Base-by-base conservation (phyloP, 2,329 filamentous ascomycete species). In the Cercospora brassicicola region DNA sequence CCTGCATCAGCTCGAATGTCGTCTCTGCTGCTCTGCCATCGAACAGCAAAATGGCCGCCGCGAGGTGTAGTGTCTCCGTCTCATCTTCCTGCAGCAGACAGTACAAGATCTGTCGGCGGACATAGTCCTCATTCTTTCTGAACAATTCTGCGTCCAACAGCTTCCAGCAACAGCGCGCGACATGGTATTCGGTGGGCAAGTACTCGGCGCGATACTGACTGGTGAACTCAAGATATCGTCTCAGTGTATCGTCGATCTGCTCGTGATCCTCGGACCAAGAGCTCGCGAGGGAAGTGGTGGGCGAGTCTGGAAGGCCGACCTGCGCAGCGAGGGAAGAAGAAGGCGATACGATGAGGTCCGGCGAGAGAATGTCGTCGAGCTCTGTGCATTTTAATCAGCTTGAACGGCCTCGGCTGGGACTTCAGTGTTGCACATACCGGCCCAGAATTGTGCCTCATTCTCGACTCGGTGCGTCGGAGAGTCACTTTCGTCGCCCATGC, bases 81-180 rank as follows among this genome's bases (percentile, higher is more conserved):
- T 96, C 92, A 76, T 97, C 94, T 81, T 98, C 95, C 82, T 89
- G 87, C 63, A 97, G 82, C 62, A 99, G 84, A 78, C 93, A 94
- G 80, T 96, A 93, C 72, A 98, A 89, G 76, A 99, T 93, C 82
- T 98, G 95, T 55, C 88, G 91, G 71, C 94, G 91, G 70, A 98
- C 91, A 81, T 99, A 98, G 66, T 93, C 90, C 73, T 88, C 87
- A 79, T 97, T 90, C 13, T 85, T 81, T 28, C 82, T 81, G 79
- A 96, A 99, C 55, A 98, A 83, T 18, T 83, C 82, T 78, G 93
- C 93, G 62, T 90, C 85, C 67, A 96, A 84, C 42, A 99, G 86
- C 78, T 88, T 88, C 79, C 92, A 91, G 68, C 91, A 90, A 82
- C 94, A 98, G 74, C 85, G 88, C 26, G 89, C 89, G 67, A 97